A percentile compares a stretch with the other conserved stretches of the same genome.
phyloP scores from a whole-genome alignment of 495 filamentous ascomycete genomes.

The Annulohypoxylon moriforme region DNA sequence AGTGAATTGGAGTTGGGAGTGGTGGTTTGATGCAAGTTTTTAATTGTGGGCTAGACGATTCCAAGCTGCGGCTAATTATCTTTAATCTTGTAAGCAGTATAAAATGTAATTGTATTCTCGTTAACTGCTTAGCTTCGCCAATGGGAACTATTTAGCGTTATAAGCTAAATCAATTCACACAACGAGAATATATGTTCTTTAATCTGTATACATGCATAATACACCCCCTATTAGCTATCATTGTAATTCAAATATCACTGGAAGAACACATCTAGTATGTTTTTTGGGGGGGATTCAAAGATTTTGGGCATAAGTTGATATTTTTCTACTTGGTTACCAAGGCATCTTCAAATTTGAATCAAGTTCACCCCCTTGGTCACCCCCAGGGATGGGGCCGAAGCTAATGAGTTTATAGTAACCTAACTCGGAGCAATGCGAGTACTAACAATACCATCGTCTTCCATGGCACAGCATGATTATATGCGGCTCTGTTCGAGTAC shows the following conservation, averaged over 20 bases:
- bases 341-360: background rate
- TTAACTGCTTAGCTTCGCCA: constrained; percentile 11
- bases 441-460: background rate
- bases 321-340: background rate
- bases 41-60: constrained; percentile 17
- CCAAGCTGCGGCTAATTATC: constrained; percentile 4
- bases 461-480: background rate
- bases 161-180: background rate
- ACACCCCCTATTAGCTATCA: background rate
- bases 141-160: background rate
- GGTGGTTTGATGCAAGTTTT: constrained; percentile 40
- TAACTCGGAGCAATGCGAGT: too few relatives aligned
- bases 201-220: background rate
- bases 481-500: background rate
- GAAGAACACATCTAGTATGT: background rate
- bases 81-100: background rate
- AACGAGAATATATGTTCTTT: background rate
- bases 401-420: too few relatives aligned
- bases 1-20: constrained; percentile 37
- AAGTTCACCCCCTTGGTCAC: background rate
- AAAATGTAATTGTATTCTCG: background rate
- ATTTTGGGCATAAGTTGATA: background rate
- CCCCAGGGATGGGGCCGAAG: background rate
- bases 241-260: too few relatives aligned
- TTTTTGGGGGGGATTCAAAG: background rate